phyloP scores from a whole-genome alignment of 2,329 filamentous ascomycete species.

The Penicillium sp. region DNA sequence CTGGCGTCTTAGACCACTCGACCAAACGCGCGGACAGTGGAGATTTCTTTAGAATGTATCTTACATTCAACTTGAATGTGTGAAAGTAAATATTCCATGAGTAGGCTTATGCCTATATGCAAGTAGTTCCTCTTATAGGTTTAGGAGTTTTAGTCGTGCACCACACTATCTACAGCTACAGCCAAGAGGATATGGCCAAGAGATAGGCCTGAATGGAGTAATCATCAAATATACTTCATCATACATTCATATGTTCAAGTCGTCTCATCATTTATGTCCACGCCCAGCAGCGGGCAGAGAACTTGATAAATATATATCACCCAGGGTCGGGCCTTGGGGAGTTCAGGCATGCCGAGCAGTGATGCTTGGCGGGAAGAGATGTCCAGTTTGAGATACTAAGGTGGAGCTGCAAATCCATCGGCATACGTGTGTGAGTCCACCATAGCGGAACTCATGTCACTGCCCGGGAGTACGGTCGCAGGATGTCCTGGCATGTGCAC shows the following conservation, averaged over 20 bases:
- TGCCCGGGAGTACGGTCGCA: no score
- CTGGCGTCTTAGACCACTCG: no score
- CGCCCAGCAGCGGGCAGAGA: neutral
- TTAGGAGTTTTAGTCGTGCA: no score
- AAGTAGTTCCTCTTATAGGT: no score
- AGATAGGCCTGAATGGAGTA: no score
- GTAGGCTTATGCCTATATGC: no score
- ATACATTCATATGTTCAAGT: neutral
- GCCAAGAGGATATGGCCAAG: no score
- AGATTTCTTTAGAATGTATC: no score
- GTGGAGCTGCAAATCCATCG: neutral
- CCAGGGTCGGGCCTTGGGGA: neutral
- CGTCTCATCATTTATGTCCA: neutral
- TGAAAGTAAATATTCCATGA: no score
- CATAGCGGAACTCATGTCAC: neutral
- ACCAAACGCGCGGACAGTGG: no score
- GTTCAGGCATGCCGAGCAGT: neutral
- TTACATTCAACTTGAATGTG: no score
- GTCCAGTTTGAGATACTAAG: neutral
- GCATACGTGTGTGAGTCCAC: neutral
- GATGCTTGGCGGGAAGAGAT: neutral
- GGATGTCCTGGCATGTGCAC: neutral
- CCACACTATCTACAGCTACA: no score
- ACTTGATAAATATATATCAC: neutral
- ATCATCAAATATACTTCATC: neutral